phyloP scores from a whole-genome alignment of 176 grass and related monocot genomes.

The Avena atlantica region DNA sequence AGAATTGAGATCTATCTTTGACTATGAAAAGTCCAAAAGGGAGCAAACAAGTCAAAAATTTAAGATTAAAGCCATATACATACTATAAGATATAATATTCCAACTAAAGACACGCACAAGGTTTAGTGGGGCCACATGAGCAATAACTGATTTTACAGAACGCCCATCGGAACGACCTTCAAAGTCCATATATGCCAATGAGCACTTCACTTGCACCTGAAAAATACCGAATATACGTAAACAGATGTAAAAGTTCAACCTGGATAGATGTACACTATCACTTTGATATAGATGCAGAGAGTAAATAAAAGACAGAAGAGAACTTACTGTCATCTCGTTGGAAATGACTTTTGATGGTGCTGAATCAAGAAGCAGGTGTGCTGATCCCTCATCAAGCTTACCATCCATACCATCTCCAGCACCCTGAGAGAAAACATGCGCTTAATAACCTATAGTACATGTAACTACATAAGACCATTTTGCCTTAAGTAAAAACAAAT shows the following conservation, averaged over 20 bases:
- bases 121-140: constrained; percentile 93
- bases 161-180: constrained; percentile 96
- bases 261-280: constrained; percentile 1
- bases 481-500: background rate
- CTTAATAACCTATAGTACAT: constrained; percentile 35
- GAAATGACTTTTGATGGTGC: constrained; percentile 93
- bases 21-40: constrained; percentile 16
- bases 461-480: constrained; percentile 26
- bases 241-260: constrained; percentile 15
- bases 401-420: constrained; percentile 76
- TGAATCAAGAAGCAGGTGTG: constrained; percentile 79
- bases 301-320: constrained; percentile 26
- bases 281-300: background rate
- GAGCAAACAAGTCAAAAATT: constrained; percentile 35
- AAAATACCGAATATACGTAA: constrained; percentile 31
- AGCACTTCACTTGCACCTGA: constrained; percentile 96
- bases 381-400: constrained; percentile 91
- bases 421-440: constrained; percentile 60
- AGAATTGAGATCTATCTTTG: constrained; percentile 8
- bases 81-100: constrained; percentile 15
- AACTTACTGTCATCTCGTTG: constrained; percentile 83
- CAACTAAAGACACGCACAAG: constrained; percentile 61
- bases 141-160: constrained; percentile 90
- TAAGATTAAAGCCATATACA: constrained; percentile 27
- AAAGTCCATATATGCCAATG: constrained; percentile 95